Evolutionary conservation across 192 early-diverging fungal genomes (phyloP), one percentile per base, ranked within the genome.

Genomic region (Geranomyces michiganensis): DNA sequence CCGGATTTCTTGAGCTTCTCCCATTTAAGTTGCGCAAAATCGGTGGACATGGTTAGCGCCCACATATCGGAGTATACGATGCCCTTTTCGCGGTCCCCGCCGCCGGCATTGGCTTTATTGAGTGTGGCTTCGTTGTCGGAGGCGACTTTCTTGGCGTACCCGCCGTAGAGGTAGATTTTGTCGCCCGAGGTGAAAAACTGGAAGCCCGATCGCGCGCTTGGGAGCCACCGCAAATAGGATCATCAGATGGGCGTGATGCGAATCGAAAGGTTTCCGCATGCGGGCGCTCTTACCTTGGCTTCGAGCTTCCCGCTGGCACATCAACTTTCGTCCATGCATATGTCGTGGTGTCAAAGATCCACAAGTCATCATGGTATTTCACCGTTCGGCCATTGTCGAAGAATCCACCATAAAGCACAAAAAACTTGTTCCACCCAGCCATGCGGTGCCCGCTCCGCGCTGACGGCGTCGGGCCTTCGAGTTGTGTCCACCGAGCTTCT

Each of bases 351-450:
- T 90, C 85, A 76, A 90, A 91, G 9, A 90, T 71, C 84, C 87
- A 89, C 13, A 90, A 75, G 65, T 92, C 90, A 59, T 90, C 87
- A 33, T 86, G 81, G 77, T 73, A 73, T 53, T 79, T 79, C 67
- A 74, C 72, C 2, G 71, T 72, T 21, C 70, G 74, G 65, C 49
- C 31, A 58, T 58, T 65, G 69, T 88, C 86, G 51, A 83, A 85
- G 67, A 88, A 88, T 17, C 90, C 90, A 21, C 90, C 90, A 82
- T 84, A 90, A 56, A 90, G 68, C 13, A 91, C 72, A 45, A 74
- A 31, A 36, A 49, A 68, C 15, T 74, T 29, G 75, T 79, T 27
- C 76, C 73, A 74, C 2, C 68, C 73, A 13, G 73, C 45, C 73
- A 74, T 74, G 26, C 73, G 67, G 65, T 76, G 74, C 9, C 74